Evolutionary conservation across 164 flowering plant species (phyloP), one percentile per base, ranked within the genome.

Genomic region (Brasenia schreberi): DNA sequence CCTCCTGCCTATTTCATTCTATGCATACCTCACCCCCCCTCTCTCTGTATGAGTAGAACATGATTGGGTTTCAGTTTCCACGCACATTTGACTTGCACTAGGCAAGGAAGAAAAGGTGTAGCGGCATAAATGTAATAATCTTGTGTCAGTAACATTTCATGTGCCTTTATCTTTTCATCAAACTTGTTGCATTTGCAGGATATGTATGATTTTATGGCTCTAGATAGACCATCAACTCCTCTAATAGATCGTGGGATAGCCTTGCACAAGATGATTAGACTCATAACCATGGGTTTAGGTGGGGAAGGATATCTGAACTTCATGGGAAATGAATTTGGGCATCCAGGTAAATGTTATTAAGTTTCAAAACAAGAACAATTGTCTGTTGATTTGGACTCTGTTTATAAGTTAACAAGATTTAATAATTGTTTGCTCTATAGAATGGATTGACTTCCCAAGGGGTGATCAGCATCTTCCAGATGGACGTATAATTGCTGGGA

Each of bases 321-420:
- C 77, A 95, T 95, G 99, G 99, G 99, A 69, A 95, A 95, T 83
- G 99, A 95, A 82, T 95, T 95, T 84, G 99, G 99, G n/a, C 99
- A 95, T 79, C 99, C 97, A 63, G 99, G 99, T 95, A 79, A 72
- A 68, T 3, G 6, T 64, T 59, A 44, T 61, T 14, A 9, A 12
- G 17, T 61, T 61, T 10, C 27, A 61, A 61, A 61, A 18, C 18
- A 9, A 61, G 19, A 9, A 18, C 18, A 12, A 18, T 58, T 58
- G 60, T 58, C 17, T 58, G 16, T 58, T 58, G 18, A 58, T 58
- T 58, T 58, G 60, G 18, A 18, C 18, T 58, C 17, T 18, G 18
- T 58, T 18, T 12, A 18, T 12, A 58, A 58, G 18, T 58, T 12
- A 58, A 58, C 18, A 19, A 5, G 27, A 6, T 60, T 74, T 18